phyloP scores from a whole-genome alignment of 495 filamentous ascomycete genomes.

The Podospora didyma region DNA sequence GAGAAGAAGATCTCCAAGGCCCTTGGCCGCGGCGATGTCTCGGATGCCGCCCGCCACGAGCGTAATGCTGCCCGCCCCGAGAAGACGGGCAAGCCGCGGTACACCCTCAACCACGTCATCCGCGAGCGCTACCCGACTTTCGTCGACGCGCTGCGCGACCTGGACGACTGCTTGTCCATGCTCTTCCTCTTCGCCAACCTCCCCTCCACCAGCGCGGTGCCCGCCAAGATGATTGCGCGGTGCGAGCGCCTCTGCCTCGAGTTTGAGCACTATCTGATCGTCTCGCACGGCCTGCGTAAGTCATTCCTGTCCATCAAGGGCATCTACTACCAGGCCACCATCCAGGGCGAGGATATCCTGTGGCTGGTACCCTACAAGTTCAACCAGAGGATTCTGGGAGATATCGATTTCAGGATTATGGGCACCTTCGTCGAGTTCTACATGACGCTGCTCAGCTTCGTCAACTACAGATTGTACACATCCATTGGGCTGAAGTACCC shows the following conservation, averaged over 20 bases:
- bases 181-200: slow-evolving; percentile 96
- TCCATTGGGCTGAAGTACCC: slow-evolving; percentile 88
- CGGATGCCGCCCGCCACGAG: slow-evolving; percentile 68
- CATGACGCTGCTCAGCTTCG: slow-evolving; percentile 89
- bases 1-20: slow-evolving; percentile 95
- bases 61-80: slow-evolving; percentile 65
- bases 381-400: slow-evolving; percentile 85
- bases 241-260: slow-evolving; percentile 90
- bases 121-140: slow-evolving; percentile 98
- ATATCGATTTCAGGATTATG: slow-evolving; percentile 98
- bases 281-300: slow-evolving; percentile 82
- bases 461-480: slow-evolving; percentile 92
- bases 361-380: slow-evolving; percentile 98
- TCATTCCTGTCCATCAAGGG: slow-evolving; percentile 98
- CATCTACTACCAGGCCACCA: slow-evolving; percentile 98
- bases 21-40: slow-evolving; percentile 84
- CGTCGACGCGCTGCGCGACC: slow-evolving; percentile 86
- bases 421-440: slow-evolving; percentile 98
- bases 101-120: slow-evolving; percentile 92
- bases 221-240: slow-evolving; percentile 85
- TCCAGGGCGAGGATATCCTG: slow-evolving; percentile 95
- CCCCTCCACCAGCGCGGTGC: slow-evolving; percentile 81
- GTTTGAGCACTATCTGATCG: slow-evolving; percentile 96
- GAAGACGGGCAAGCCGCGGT: slow-evolving; percentile 75
- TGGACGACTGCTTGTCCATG: slow-evolving; percentile 95